Evolutionary conservation across 495 filamentous ascomycete species (phyloP).

Genomic region (Talaromyces borbonicus): DNA sequence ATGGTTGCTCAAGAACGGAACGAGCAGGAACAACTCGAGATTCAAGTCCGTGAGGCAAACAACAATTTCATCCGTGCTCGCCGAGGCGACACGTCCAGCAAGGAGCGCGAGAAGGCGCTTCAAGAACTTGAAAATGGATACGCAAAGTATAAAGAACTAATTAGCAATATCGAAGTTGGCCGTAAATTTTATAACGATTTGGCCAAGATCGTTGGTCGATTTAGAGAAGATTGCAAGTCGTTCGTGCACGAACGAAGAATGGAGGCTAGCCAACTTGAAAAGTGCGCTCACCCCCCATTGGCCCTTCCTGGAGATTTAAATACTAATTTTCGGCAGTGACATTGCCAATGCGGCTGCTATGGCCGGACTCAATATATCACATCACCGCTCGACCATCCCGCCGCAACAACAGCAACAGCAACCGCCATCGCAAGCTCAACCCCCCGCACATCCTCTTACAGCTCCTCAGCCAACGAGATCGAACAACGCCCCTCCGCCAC

Average conservation of each 20-base stretch:
- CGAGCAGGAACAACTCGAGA: conserved; percentile 64
- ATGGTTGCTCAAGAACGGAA: conserved; percentile 58
- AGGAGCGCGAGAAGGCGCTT: conserved; percentile 74
- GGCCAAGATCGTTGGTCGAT: conserved; percentile 67
- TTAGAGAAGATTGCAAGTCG: conserved; percentile 64
- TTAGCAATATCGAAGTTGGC: conserved; percentile 78
- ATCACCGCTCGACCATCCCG: conserved; percentile 24
- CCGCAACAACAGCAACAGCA: conserved; percentile 20
- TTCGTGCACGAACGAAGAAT: conserved; percentile 73
- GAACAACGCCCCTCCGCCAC: conserved; percentile 41
- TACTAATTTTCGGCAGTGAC: conserved; percentile 33
- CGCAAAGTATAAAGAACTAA: conserved; percentile 88
- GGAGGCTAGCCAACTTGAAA: conserved; percentile 71
- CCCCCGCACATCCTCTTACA: conserved; percentile 30
- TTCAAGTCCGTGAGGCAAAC: conserved; percentile 64
- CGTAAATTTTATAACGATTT: conserved; percentile 97
- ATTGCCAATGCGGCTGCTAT: conserved; percentile 50
- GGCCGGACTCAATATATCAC: conserved; percentile 48
- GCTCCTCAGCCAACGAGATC: conserved; percentile 46
- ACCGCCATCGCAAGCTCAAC: conserved; percentile 19
- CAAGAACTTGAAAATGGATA: conserved; percentile 89
- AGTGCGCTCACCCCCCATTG: conserved; percentile 33
- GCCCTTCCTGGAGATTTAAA: conserved; percentile 5
- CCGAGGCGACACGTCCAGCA: conserved; percentile 60
- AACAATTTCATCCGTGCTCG: conserved; percentile 60